Conservation (phyloP, 1,284 basidiomycete species). For the Cryptococcus jaspeensis region DNA sequence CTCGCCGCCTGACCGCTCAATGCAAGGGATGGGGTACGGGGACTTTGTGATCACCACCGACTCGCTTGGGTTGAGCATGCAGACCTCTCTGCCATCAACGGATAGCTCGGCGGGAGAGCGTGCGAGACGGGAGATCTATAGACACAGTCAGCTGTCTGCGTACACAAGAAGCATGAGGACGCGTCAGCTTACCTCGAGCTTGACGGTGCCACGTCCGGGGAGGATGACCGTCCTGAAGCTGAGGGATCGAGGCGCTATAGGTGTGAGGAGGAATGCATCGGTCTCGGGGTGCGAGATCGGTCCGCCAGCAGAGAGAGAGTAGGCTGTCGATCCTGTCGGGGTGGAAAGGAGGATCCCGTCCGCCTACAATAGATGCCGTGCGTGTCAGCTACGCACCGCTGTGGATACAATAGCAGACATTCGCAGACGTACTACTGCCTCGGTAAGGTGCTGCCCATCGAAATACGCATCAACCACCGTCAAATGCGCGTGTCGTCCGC, state of each 20-base stretch:
- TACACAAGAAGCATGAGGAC: neutral
- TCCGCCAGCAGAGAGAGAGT: slow-evolving; percentile 91
- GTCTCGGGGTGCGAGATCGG: slow-evolving; percentile 94
- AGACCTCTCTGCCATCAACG: slow-evolving; percentile 85
- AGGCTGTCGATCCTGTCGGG: slow-evolving; percentile 95
- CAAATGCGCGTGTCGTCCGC: slow-evolving; percentile 85
- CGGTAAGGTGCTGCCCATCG: slow-evolving; percentile 92
- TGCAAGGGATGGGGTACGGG: slow-evolving; percentile 86
- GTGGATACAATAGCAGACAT: neutral
- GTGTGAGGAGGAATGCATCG: slow-evolving; percentile 85
- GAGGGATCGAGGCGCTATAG: slow-evolving; percentile 89
- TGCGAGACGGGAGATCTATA: slow-evolving; percentile 77
- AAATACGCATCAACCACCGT: slow-evolving; percentile 93
- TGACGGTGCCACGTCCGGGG: slow-evolving; percentile 75
- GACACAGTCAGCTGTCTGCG: neutral
- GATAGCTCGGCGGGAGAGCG: slow-evolving; percentile 84
- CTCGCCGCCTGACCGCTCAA: slow-evolving; percentile 80
- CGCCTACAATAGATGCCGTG: slow-evolving; percentile 58
- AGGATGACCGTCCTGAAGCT: slow-evolving; percentile 91
- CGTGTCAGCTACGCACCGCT: no score
- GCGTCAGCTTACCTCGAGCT: slow-evolving; percentile 65
- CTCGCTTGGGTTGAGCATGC: slow-evolving; percentile 76
- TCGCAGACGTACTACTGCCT: slow-evolving; percentile 73
- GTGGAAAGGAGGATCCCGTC: slow-evolving; percentile 94
- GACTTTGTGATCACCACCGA: slow-evolving; percentile 82